phyloP scores from a whole-genome alignment of 2,329 filamentous ascomycete species.

The Lizonia empirigonia region DNA sequence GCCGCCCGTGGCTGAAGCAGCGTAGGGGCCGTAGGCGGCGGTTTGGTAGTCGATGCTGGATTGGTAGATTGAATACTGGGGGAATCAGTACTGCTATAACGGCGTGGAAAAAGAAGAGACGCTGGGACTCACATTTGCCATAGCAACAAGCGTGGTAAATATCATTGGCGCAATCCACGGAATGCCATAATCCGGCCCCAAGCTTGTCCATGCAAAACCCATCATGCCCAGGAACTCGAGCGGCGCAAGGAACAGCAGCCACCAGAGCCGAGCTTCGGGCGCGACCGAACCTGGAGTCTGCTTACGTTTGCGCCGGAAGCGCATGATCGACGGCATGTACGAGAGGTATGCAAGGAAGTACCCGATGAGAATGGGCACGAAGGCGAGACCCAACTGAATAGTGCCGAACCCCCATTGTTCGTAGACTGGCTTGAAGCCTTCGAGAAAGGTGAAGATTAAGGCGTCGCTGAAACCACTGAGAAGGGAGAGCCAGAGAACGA shows the following conservation, averaged over 20 bases:
- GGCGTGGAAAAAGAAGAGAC: constrained; percentile 34
- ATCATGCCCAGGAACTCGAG: constrained; percentile 70
- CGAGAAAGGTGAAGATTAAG: constrained; percentile 77
- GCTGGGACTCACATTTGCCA: constrained; percentile 64
- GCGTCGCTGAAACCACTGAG: constrained; percentile 75
- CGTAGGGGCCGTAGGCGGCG: constrained; percentile 72
- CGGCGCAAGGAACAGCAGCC: constrained; percentile 67
- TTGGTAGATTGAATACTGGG: constrained; percentile 71
- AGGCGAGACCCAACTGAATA: constrained; percentile 63
- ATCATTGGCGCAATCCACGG: constrained; percentile 73
- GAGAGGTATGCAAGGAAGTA: constrained; percentile 67
- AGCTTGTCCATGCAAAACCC: constrained; percentile 71
- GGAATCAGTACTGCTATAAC: background rate
- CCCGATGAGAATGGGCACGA: constrained; percentile 69
- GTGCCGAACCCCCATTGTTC: constrained; percentile 67
- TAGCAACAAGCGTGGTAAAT: constrained; percentile 69
- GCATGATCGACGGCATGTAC: constrained; percentile 64
- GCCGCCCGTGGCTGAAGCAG: constrained; percentile 75
- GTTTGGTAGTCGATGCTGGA: constrained; percentile 80
- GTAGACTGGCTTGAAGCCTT: constrained; percentile 71
- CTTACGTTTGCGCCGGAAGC: constrained; percentile 54
- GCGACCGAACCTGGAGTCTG: constrained; percentile 56
- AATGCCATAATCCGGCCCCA: constrained; percentile 60
- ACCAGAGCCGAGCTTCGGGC: constrained; percentile 70
- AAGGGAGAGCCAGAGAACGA: constrained; percentile 71